Evolutionary conservation across 192 early-diverging fungal species (phyloP).

Genomic region (Podochytrium sp.): DNA sequence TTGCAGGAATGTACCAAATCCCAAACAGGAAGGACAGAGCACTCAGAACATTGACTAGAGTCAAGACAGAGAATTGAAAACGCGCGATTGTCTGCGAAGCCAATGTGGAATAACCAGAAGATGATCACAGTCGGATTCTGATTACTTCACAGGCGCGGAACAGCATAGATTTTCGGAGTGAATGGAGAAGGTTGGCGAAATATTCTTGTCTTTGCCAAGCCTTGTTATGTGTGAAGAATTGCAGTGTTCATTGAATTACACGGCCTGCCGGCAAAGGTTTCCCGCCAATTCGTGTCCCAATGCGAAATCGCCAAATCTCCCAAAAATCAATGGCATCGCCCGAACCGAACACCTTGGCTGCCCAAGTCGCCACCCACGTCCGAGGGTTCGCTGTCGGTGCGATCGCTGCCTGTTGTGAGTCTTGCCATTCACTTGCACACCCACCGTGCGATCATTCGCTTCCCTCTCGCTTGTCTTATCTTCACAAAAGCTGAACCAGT

Average conservation of each 20-base stretch:
- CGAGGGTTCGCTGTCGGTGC: slow-evolving; percentile 77
- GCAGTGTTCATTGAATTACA: too few relatives aligned
- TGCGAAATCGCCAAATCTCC: not conserved
- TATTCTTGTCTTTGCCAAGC: too few relatives aligned
- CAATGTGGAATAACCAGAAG: not conserved
- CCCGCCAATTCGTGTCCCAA: not conserved
- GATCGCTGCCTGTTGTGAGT: slow-evolving; percentile 75
- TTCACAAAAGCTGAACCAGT: not conserved
- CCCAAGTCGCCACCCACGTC: slow-evolving; percentile 28
- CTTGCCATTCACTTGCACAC: not conserved
- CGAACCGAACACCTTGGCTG: not conserved
- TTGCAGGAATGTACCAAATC: slow-evolving; percentile 44
- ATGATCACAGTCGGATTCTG: too few relatives aligned
- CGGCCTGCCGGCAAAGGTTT: not conserved
- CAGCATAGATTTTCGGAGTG: too few relatives aligned
- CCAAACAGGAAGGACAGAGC: slow-evolving; percentile 60
- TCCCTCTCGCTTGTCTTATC: not conserved
- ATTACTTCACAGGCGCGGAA: too few relatives aligned
- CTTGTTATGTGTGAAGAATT: too few relatives aligned
- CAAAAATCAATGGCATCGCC: not conserved
- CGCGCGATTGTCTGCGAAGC: not conserved
- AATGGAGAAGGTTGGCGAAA: too few relatives aligned
- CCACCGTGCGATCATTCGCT: not conserved
- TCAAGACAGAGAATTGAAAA: slow-evolving; percentile 47
- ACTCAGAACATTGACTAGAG: slow-evolving; percentile 54